These are phyloP conservation scores for Candida sithepensis DNA, from an alignment of 805 yeast species.

Conservation along the genomic window DNA sequence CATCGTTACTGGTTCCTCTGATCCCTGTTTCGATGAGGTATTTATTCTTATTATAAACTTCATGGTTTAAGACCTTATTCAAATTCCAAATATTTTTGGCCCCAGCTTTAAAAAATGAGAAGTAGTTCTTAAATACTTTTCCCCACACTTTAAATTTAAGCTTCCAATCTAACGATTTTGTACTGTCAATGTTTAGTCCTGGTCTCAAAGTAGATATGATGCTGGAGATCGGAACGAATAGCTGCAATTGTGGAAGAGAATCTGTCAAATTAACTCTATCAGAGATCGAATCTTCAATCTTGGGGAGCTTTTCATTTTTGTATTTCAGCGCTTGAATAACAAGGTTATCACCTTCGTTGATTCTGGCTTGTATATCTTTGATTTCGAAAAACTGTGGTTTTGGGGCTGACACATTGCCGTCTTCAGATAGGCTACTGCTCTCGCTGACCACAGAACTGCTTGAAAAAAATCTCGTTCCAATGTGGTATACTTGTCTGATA, in stretches of 20 bases:
- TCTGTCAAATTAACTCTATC: slow-evolving; percentile 8
- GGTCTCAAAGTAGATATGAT: not conserved
- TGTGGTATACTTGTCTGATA: not conserved
- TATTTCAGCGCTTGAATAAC: not conserved
- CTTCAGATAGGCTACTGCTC: not conserved
- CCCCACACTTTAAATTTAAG: slow-evolving; percentile 13
- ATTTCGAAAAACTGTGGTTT: slow-evolving; percentile 1
- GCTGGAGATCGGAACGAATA: slow-evolving; percentile 11
- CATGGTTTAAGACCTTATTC: slow-evolving; percentile 24
- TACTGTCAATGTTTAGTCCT: not conserved
- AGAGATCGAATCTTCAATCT: not conserved
- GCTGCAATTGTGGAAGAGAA: slow-evolving; percentile 20
- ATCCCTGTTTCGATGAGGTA: slow-evolving; percentile 28
- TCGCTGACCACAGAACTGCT: not conserved
- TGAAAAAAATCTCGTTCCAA: not conserved
- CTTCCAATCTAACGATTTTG: slow-evolving; percentile 3
- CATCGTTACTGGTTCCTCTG: slow-evolving; percentile 15
- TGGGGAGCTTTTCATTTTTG: not conserved
- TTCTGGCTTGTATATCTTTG: not conserved
- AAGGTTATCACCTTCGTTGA: not conserved
- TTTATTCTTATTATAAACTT: slow-evolving; percentile 25
- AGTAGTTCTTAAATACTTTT: slow-evolving; percentile 19
- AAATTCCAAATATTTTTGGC: slow-evolving; percentile 53
- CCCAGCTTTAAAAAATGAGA: slow-evolving; percentile 57
- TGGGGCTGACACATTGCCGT: not conserved